Conservation (phyloP, 2,329 filamentous ascomycete genomes). For the Aspergillus aculeatinus region DNA sequence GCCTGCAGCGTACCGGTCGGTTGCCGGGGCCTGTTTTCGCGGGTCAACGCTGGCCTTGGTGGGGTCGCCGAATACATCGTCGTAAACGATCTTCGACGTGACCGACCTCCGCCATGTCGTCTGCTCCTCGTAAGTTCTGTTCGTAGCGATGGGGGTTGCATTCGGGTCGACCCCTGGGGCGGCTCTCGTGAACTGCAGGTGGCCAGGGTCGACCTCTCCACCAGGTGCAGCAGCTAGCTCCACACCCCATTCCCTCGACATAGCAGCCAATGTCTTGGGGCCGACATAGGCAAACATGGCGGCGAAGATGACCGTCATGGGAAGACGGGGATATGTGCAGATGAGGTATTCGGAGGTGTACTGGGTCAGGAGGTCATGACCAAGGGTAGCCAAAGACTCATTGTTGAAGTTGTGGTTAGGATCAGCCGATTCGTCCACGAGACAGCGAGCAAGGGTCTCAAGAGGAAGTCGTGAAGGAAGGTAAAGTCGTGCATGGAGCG, state of each 20-base stretch:
- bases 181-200: constrained; percentile 72
- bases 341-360: constrained; percentile 86
- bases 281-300: constrained; percentile 84
- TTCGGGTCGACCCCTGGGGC: constrained; percentile 45
- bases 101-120: constrained; percentile 67
- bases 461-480: constrained; percentile 80
- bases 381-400: constrained; percentile 74
- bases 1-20: constrained; percentile 26
- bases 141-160: constrained; percentile 42
- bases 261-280: constrained; percentile 66
- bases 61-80: constrained; percentile 81
- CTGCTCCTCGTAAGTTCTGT: constrained; percentile 49
- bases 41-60: constrained; percentile 31
- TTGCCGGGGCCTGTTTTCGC: constrained; percentile 20
- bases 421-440: constrained; percentile 85
- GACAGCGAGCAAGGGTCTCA: constrained; percentile 78
- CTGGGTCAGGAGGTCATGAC: constrained; percentile 79
- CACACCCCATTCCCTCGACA: constrained; percentile 87
- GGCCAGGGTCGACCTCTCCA: constrained; percentile 84
- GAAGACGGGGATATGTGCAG: constrained; percentile 85
- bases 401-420: constrained; percentile 82
- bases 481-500: constrained; percentile 83
- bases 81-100: constrained; percentile 74
- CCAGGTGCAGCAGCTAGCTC: constrained; percentile 84
- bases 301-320: constrained; percentile 81